Percentiles rank a stretch among this genome's conserved stretches.
Evolutionary conservation across 2,329 filamentous ascomycete genomes (phyloP).

Genomic region (Talaromyces marneffei): DNA sequence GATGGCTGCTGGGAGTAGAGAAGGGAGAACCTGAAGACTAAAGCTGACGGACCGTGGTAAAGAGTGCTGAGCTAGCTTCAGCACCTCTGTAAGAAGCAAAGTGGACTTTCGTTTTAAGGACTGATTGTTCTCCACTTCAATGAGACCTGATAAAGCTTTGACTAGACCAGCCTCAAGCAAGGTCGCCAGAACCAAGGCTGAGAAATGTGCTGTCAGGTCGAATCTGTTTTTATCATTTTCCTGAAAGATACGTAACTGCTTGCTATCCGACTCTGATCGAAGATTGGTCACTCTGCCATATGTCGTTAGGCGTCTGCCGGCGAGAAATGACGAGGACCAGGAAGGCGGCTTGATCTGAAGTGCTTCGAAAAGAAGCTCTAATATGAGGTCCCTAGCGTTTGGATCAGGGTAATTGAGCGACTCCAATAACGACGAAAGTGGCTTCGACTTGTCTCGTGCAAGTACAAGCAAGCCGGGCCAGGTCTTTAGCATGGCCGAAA

Average conservation of each 20-base stretch:
- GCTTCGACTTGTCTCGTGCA: conserved; percentile 79
- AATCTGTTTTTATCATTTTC: conserved; percentile 60
- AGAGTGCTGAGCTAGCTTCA: conserved; percentile 82
- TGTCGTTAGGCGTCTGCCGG: conserved; percentile 84
- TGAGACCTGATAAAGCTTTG: conserved; percentile 44
- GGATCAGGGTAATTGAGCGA: conserved; percentile 56
- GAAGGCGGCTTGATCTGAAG: conserved; percentile 87
- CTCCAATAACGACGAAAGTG: conserved; percentile 72
- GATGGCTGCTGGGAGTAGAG: conserved; percentile 71
- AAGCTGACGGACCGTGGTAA: conserved; percentile 77
- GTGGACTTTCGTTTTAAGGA: conserved; percentile 79
- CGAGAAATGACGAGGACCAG: conserved; percentile 93
- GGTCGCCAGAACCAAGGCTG: conserved; percentile 76
- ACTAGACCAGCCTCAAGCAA: conserved; percentile 77
- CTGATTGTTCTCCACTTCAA: conserved; percentile 45
- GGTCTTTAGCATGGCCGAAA: conserved; percentile 81
- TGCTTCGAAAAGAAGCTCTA: conserved; percentile 79
- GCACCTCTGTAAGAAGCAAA: conserved; percentile 79
- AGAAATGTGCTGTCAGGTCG: conserved; percentile 91
- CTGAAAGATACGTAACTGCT: conserved; percentile 50
- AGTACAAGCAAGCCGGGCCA: conserved; percentile 90
- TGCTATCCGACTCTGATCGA: conserved; percentile 55
- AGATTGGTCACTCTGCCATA: conserved; percentile 91
- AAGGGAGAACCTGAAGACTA: conserved; percentile 79
- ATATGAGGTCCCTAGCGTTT: conserved; percentile 64